Evolutionary conservation across 2,329 filamentous ascomycete species (phyloP), one percentile per base, ranked within the genome.

Genomic region (Zopfia rhizophila): DNA sequence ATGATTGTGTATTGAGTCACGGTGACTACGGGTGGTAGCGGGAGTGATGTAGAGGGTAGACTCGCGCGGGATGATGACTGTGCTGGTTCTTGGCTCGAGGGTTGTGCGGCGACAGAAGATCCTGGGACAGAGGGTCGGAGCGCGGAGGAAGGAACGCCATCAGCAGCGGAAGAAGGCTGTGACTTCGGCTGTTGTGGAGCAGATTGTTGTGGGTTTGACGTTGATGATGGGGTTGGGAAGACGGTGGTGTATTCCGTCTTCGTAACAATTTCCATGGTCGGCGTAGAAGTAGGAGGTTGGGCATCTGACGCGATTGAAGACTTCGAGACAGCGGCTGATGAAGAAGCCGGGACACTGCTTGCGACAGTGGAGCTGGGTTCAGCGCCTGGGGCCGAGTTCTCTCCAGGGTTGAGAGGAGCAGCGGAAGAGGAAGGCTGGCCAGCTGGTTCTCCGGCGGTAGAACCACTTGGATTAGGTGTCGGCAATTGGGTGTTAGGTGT

Each of bases 1-100:
- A 66, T 48, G 4, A 65, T 69, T 3, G 66, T 69, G 47, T 61
- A 69, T 14, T 61, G 51, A 3, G 66, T 69, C 19, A 68, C 43
- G 4, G 64, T 63, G 3, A 67, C 53, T 11, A 68, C 58, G n/a
- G 63, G 61, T 13, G 64, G 64, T 1, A 59, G 38, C 5, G 43
- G 36, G 3, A 38, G 25, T 30, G 41, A 39, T 14, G 23, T 52
- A 31, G 51, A 31, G 16, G 48, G 38, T 7, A 40, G 39, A 18
- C 3, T 36, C 24, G 39, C 48, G 10, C 60, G 33, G 23, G 55
- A 45, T 6, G 59, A 39, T 10, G 39, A 30, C 13, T 31, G 21
- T 13, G 39, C 18, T 25, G 23, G 10, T 19, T 23, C 23, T 17
- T 27, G 14, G 16, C 11, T 10, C 6, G 29, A 27, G 8, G 38